Conservation (phyloP, 306 rosid species). For the Lagenaria siceraria region DNA sequence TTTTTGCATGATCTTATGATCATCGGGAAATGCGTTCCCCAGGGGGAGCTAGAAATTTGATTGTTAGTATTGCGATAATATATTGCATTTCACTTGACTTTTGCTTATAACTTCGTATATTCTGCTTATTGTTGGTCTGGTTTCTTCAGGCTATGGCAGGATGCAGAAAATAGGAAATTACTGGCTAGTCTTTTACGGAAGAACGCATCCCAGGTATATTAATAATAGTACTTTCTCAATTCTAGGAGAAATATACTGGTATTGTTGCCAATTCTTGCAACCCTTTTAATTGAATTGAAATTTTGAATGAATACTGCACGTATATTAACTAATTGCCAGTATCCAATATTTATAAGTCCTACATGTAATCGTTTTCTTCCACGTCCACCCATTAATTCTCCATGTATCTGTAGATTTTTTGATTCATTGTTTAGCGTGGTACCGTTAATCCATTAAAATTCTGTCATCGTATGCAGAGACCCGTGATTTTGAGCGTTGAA, state of each 20-base stretch:
- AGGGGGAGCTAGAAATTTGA: not conserved
- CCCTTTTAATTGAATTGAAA: not conserved
- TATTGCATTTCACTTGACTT: not conserved
- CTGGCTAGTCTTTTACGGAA: constrained; percentile 55
- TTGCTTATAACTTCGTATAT: not conserved
- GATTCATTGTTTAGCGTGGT: not conserved
- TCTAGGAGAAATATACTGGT: not conserved
- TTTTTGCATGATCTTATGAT: not conserved
- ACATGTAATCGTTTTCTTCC: not conserved
- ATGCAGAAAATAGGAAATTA: constrained; percentile 74
- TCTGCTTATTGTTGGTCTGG: not conserved
- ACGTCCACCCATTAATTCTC: not conserved
- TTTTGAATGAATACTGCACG: not conserved
- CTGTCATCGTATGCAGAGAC: constrained; percentile 41
- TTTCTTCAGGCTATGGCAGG: constrained; percentile 84
- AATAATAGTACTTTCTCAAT: not conserved
- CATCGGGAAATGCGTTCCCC: not conserved
- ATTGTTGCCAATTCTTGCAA: not conserved
- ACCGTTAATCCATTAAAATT: not conserved
- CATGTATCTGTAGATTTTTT: not conserved
- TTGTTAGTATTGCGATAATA: not conserved
- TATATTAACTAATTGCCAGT: not conserved
- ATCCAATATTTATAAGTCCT: not conserved
- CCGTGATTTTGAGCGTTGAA: constrained; percentile 69
- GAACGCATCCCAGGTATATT: constrained; percentile 52